A percentile compares a stretch with the other conserved stretches of the same genome.
phyloP scores from a whole-genome alignment of 2,329 filamentous ascomycete species.

The Ophiostoma sp. region DNA sequence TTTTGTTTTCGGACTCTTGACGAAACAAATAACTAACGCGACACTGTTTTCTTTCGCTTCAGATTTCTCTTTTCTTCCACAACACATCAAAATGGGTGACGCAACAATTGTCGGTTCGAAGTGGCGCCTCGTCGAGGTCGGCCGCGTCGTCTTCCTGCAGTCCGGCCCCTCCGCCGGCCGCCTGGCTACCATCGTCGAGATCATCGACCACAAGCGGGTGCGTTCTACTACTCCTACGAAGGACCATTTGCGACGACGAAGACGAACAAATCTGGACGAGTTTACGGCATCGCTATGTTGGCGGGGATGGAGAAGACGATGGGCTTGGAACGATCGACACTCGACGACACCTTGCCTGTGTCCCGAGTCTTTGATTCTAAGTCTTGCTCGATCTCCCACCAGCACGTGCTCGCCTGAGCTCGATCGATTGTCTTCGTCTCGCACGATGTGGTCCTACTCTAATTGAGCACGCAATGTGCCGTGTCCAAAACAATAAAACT shows the following conservation, averaged over 20 bases:
- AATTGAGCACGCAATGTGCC: neutral
- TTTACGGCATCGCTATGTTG: neutral
- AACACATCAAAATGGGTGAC: slow-evolving; percentile 68
- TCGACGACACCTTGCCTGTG: neutral
- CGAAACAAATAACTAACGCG: slow-evolving; percentile 20
- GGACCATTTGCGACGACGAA: neutral
- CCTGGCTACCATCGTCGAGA: slow-evolving; percentile 93
- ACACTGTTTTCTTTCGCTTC: slow-evolving; percentile 11
- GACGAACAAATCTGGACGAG: neutral
- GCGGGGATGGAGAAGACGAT: neutral
- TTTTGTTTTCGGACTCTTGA: neutral
- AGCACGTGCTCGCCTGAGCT: neutral
- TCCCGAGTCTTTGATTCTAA: too few relatives aligned
- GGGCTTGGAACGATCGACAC: neutral
- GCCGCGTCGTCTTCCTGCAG: slow-evolving; percentile 91
- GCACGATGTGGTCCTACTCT: neutral
- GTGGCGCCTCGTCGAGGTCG: slow-evolving; percentile 97
- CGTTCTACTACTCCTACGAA: slow-evolving; percentile 42
- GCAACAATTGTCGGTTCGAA: slow-evolving; percentile 73
- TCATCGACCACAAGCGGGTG: slow-evolving; percentile 99
- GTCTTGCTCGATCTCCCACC: neutral
- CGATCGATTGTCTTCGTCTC: neutral
- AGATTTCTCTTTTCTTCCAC: slow-evolving; percentile 21
- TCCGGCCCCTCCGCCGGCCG: slow-evolving; percentile 74
- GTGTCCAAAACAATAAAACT: neutral